Evolutionary conservation across 2,329 filamentous ascomycete species (phyloP).

Genomic region (Xylariaceae sp.): DNA sequence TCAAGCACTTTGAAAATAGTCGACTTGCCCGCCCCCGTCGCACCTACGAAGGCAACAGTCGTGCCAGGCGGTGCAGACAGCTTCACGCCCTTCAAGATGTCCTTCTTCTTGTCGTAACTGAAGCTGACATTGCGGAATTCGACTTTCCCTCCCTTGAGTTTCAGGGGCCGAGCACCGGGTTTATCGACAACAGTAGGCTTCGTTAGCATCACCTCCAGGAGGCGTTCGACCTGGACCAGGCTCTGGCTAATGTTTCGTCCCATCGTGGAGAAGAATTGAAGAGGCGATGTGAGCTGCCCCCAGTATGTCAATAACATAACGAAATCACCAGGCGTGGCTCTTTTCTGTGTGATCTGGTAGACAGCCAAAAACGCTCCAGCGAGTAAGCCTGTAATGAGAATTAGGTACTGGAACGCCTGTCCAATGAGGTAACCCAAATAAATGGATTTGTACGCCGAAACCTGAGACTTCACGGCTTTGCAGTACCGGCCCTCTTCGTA

Average conservation of each 20-base stretch:
- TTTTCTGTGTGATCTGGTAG: conserved; percentile 69
- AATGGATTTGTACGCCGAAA: conserved; percentile 47
- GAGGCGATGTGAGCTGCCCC: conserved; percentile 72
- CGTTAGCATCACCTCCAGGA: conserved; percentile 64
- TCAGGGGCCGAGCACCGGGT: conserved; percentile 56
- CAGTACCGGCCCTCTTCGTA: conserved; percentile 63
- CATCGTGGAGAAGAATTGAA: conserved; percentile 71
- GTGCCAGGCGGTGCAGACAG: conserved; percentile 59
- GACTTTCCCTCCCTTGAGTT: conserved; percentile 59
- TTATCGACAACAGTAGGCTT: conserved; percentile 62
- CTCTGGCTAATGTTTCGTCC: conserved; percentile 63
- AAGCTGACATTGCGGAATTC: conserved; percentile 63
- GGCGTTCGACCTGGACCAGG: conserved; percentile 63
- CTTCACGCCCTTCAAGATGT: conserved; percentile 61
- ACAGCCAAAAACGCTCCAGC: conserved; percentile 67
- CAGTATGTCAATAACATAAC: conserved; percentile 77
- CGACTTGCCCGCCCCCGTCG: conserved; percentile 62
- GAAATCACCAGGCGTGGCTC: conserved; percentile 70
- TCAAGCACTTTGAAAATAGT: conserved; percentile 57
- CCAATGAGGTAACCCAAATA: conserved; percentile 57
- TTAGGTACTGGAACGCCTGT: conserved; percentile 63
- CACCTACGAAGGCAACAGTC: conserved; percentile 66
- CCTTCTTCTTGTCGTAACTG: conserved; percentile 65
- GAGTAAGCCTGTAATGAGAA: conserved; percentile 73
- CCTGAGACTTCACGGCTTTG: conserved; percentile 53